Conservation (phyloP, 257 asterid genomes). For the Sherardia arvensis region DNA sequence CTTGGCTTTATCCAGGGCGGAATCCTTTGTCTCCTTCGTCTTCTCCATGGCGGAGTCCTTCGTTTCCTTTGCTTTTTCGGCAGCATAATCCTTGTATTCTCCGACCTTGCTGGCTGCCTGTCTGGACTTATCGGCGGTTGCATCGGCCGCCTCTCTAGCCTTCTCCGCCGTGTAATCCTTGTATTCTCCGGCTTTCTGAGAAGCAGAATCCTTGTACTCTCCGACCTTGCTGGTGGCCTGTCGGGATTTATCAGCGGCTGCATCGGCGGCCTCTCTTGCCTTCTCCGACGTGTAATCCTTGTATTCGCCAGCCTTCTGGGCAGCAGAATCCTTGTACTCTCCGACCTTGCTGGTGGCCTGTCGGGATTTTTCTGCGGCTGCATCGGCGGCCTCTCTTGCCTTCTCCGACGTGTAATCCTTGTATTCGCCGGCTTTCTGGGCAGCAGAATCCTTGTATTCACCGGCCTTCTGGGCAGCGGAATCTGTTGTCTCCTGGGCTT, state of each 20-base stretch:
- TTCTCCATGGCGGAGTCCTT: slow-evolving; percentile 3
- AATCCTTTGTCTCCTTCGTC: slow-evolving; percentile 12
- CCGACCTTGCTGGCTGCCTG: too few species aligned
- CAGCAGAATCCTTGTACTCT: slow-evolving; percentile 4
- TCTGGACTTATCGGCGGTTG: slow-evolving; percentile 3
- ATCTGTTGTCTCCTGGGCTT: slow-evolving; percentile 18
- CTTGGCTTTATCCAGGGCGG: slow-evolving; percentile 19
- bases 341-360: slow-evolving; percentile 20
- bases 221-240: too few species aligned
- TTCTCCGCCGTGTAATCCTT: slow-evolving; percentile 17
- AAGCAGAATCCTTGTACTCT: slow-evolving; percentile 7
- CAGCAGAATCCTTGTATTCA: background rate
- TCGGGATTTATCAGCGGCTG: slow-evolving; percentile 3
- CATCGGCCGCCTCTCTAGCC: slow-evolving; percentile 17
- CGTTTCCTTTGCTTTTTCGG: slow-evolving; percentile 4
- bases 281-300: slow-evolving; percentile 17
- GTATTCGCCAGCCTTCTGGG: slow-evolving; percentile 8
- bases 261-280: slow-evolving; percentile 17
- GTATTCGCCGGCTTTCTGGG: background rate
- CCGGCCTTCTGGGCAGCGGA: slow-evolving; percentile 10
- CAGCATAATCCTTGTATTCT: slow-evolving; percentile 10
- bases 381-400: slow-evolving; percentile 15
- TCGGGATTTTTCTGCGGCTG: background rate
- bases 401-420: slow-evolving; percentile 15
- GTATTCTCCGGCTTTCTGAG: slow-evolving; percentile 8